phyloP scores from a whole-genome alignment of 2,329 filamentous ascomycete genomes.

The Botrytis sinoallii region DNA sequence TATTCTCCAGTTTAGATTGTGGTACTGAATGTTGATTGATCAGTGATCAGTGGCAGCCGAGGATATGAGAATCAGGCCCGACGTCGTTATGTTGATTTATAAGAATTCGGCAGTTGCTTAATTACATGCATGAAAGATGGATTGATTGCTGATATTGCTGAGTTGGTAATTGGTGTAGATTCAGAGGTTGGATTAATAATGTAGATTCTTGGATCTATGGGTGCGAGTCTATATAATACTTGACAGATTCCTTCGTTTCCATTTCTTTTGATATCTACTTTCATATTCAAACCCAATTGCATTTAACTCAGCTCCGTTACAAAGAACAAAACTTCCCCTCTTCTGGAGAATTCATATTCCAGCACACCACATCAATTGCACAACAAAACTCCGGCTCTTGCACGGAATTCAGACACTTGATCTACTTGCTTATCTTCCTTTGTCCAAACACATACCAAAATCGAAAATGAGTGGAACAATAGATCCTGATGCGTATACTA shows the following conservation, averaged over 20 bases:
- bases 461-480: not conserved
- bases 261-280: not conserved
- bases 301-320: not conserved
- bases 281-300: not conserved
- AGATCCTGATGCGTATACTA: conserved; percentile 8
- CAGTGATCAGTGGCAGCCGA: not conserved
- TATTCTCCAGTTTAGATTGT: not conserved
- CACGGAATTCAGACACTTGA: not conserved
- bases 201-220: not conserved
- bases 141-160: not conserved
- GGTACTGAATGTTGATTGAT: not conserved
- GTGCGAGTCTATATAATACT: not conserved
- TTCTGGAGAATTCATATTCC: not conserved
- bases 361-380: not conserved
- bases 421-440: not conserved
- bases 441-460: not conserved
- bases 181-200: not conserved
- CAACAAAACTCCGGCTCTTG: not conserved
- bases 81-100: not conserved
- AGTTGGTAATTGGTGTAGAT: not conserved
- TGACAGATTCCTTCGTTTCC: not conserved
- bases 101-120: not conserved
- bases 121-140: not conserved
- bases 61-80: not conserved
- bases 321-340: not conserved